A percentile compares a stretch with the other conserved stretches of the same genome.
Evolutionary conservation across 2,329 filamentous ascomycete species (phyloP).

Genomic region (Penicillium decumbens): DNA sequence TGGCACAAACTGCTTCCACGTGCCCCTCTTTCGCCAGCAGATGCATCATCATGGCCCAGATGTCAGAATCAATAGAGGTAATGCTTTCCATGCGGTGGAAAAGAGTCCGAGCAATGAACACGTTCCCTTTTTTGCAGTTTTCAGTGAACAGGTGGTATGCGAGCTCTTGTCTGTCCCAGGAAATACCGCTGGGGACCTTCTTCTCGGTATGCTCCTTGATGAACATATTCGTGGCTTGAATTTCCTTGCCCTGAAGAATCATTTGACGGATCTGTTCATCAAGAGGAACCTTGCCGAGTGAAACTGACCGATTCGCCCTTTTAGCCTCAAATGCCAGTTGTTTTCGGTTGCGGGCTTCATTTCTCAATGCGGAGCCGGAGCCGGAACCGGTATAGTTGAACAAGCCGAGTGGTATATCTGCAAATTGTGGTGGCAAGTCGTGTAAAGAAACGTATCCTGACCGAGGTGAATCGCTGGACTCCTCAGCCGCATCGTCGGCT

Average conservation of each 20-base stretch:
- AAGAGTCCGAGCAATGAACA: conserved; percentile 36
- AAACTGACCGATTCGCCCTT: conserved; percentile 2
- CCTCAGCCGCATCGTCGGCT: conserved; percentile 3
- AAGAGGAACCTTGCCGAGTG: conserved; percentile 8
- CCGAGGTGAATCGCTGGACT: background rate
- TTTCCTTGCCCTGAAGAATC: conserved; percentile 26
- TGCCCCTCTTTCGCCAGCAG: conserved; percentile 33
- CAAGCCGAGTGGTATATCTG: background rate
- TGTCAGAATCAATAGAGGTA: conserved; percentile 27
- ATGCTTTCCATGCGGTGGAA: conserved; percentile 35
- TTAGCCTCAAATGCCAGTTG: conserved; percentile 2
- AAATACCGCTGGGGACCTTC: conserved; percentile 7
- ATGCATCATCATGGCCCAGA: conserved; percentile 39
- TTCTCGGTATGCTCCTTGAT: conserved; percentile 9
- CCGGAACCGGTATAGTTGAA: background rate
- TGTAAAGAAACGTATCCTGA: background rate
- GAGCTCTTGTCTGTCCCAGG: conserved; percentile 28
- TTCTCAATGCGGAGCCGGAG: conserved; percentile 2
- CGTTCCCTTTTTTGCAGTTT: conserved; percentile 37
- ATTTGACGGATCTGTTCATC: conserved; percentile 24
- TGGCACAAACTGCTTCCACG: conserved; percentile 34
- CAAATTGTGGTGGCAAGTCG: background rate
- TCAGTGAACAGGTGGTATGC: conserved; percentile 31
- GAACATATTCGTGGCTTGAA: conserved; percentile 38
- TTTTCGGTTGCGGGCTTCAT: background rate